Evolutionary conservation across 1,139 yeast genomes (phyloP).

Genomic region (Sugiyamaella japonica): DNA sequence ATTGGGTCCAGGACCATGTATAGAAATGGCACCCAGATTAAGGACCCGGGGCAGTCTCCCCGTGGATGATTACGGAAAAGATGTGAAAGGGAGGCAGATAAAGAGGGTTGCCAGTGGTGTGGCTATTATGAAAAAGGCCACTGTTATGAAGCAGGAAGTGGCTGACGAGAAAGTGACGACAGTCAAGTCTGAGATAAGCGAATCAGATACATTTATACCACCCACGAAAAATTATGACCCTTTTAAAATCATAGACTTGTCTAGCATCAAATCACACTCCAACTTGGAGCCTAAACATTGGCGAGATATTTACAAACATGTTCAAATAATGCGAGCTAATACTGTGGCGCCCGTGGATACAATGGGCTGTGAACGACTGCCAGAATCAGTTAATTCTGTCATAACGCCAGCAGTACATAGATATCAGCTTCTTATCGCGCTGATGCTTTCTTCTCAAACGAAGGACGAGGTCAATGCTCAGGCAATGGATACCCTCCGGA

Average conservation of each 20-base stretch:
- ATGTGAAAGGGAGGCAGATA: neutral
- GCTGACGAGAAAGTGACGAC: no score
- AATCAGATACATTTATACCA: neutral
- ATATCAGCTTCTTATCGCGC: conserved; percentile 71
- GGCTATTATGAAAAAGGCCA: neutral
- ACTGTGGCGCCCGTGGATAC: conserved; percentile 81
- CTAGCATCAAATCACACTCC: neutral
- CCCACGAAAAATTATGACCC: conserved; percentile 7
- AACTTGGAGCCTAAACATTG: conserved; percentile 32
- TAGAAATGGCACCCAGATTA: conserved; percentile 12
- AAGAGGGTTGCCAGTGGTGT: neutral
- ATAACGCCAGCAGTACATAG: conserved; percentile 49
- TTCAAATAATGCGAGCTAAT: conserved; percentile 63
- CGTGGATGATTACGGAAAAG: neutral
- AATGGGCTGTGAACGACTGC: conserved; percentile 83
- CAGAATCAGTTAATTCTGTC: conserved; percentile 40
- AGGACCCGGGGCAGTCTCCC: conserved; percentile 1
- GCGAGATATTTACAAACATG: conserved; percentile 55
- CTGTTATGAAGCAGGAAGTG: no score
- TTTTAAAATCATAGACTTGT: conserved; percentile 9
- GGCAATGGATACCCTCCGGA: conserved; percentile 66
- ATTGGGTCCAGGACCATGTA: neutral
- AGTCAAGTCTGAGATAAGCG: neutral
- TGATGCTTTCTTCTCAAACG: conserved; percentile 91
- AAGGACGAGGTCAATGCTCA: conserved; percentile 81